phyloP scores from a whole-genome alignment of 139 green algal genomes.

The Protoeuglena noctilucae region DNA sequence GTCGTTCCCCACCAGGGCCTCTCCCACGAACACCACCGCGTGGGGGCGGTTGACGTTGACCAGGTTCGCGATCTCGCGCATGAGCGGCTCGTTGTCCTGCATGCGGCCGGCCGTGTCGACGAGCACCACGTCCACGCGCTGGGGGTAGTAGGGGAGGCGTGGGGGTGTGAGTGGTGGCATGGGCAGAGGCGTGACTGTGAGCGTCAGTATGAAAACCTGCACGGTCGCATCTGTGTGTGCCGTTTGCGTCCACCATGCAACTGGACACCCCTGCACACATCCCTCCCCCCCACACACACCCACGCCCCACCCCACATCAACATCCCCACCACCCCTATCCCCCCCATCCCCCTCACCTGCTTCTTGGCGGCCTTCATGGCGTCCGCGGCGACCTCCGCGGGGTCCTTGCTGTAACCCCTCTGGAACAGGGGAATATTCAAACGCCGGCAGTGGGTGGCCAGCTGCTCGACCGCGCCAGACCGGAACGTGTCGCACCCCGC shows the following conservation, averaged over 20 bases:
- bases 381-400: conserved; percentile 71
- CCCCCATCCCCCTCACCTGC: too few species aligned
- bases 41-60: conserved; percentile 87
- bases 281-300: too few species aligned
- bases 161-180: too few species aligned
- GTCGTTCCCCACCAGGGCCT: conserved; percentile 97
- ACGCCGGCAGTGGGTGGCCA: conserved; percentile 82
- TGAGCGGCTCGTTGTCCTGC: conserved; percentile 98
- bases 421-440: conserved; percentile 87
- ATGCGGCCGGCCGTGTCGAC: conserved; percentile 85
- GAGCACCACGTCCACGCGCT: conserved; percentile 76
- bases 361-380: conserved; percentile 64
- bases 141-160: too few species aligned
- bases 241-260: too few species aligned
- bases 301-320: too few species aligned
- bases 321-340: too few species aligned
- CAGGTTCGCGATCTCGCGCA: conserved; percentile 86
- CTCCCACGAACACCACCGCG: conserved; percentile 95
- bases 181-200: too few species aligned
- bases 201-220: too few species aligned
- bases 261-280: too few species aligned
- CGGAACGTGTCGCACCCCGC: conserved; percentile 97
- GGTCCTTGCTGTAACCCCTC: conserved; percentile 97
- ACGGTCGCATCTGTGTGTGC: too few species aligned
- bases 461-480: conserved; percentile 92